Conservation (phyloP, 805 yeast genomes). For the Candida broadrunensis region DNA sequence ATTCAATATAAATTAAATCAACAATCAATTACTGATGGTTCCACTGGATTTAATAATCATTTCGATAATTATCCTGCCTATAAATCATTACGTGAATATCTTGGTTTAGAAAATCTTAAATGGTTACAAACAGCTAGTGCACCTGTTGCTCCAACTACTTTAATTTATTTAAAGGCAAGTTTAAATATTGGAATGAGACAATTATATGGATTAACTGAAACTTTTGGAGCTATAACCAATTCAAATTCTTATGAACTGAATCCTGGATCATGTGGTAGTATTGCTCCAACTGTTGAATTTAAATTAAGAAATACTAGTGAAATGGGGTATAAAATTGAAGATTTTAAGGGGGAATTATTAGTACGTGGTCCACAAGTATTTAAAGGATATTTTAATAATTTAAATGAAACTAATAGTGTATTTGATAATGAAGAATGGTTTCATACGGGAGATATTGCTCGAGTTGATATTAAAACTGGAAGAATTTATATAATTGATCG, state of each 20-base stretch:
- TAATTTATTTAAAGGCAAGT: constrained; percentile 22
- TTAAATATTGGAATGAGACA: constrained; percentile 26
- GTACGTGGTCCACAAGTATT: constrained; percentile 66
- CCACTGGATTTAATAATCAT: constrained; percentile 15
- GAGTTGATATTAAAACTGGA: constrained; percentile 46
- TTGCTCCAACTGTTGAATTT: constrained; percentile 16
- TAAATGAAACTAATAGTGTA: constrained; percentile 50
- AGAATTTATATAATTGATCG: constrained; percentile 61
- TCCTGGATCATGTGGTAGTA: constrained; percentile 25
- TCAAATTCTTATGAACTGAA: constrained; percentile 14
- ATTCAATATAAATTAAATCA: constrained; percentile 16
- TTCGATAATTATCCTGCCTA: constrained; percentile 16
- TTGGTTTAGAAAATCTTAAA: constrained; percentile 27
- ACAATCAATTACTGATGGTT: constrained; percentile 35
- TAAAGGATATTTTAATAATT: constrained; percentile 52
- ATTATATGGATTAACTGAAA: constrained; percentile 35
- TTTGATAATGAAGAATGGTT: constrained; percentile 61
- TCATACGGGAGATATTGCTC: constrained; percentile 61
- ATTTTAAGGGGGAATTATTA: constrained; percentile 43
- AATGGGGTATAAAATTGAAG: constrained; percentile 16
- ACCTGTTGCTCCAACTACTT: constrained; percentile 20
- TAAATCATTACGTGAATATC: constrained; percentile 27
- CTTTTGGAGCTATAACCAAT: constrained; percentile 19
- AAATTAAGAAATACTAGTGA: constrained; percentile 13
- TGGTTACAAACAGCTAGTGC: constrained; percentile 32